Evolutionary conservation across 768 basidiomycete genomes (phyloP).

Genomic region (Lactarius deliciosus): DNA sequence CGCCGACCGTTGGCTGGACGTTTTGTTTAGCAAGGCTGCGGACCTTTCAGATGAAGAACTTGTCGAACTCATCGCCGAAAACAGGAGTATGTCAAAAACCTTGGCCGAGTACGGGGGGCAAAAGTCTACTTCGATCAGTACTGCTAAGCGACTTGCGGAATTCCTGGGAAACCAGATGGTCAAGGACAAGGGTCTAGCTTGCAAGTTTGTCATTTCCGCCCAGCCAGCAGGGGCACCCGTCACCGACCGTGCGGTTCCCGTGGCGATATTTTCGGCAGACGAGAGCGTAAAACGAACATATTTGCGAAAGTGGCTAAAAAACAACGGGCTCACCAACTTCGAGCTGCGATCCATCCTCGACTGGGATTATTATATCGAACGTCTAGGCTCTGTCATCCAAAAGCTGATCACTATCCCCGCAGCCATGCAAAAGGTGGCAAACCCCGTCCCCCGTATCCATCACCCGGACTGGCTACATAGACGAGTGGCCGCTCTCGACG

Average conservation of each 20-base stretch:
- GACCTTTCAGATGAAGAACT: constrained; percentile 87
- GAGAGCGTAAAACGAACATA: constrained; percentile 86
- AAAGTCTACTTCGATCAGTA: constrained; percentile 98
- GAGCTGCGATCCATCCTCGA: constrained; percentile 94
- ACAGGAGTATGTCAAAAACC: constrained; percentile 96
- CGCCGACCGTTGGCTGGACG: constrained; percentile 96
- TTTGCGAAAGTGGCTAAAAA: constrained; percentile 95
- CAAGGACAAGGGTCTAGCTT: constrained; percentile 97
- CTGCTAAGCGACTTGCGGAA: constrained; percentile 91
- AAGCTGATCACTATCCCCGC: constrained; percentile 99
- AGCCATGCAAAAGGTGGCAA: constrained; percentile 95
- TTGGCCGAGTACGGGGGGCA: constrained; percentile 94
- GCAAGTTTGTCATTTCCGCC: constrained; percentile 98
- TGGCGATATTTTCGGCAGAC: constrained; percentile 97
- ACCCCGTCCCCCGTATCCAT: constrained; percentile 92
- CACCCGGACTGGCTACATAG: constrained; percentile 98
- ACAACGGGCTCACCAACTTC: constrained; percentile 81
- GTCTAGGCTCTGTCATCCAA: constrained; percentile 96
- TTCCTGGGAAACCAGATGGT: constrained; percentile 99
- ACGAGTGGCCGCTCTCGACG: constrained; percentile 82
- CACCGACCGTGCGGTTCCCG: constrained; percentile 93
- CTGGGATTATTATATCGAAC: constrained; percentile 98
- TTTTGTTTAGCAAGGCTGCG: constrained; percentile 85
- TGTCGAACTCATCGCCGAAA: constrained; percentile 97
- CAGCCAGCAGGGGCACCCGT: constrained; percentile 92